A percentile compares a stretch with the other conserved stretches of the same genome.
Evolutionary conservation across 306 rosid genomes (phyloP).

Genomic region (Lathyrus oleraceus): DNA sequence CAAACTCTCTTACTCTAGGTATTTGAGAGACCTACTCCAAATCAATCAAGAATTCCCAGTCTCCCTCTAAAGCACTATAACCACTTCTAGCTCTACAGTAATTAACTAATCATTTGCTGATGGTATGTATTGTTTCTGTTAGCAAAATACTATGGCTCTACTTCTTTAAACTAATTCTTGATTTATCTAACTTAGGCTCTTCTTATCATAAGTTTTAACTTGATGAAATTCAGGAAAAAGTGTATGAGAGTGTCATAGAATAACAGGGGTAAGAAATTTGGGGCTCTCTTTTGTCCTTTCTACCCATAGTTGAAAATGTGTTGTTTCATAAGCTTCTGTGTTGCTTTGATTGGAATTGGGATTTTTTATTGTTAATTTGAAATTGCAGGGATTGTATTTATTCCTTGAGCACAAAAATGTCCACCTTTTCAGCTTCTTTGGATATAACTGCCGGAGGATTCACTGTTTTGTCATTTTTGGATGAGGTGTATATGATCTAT

Average conservation of each 20-base stretch:
- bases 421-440: conserved; percentile 59
- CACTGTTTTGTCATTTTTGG: conserved; percentile 65
- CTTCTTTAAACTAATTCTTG: not conserved
- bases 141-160: not conserved
- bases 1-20: not conserved
- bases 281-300: conserved; percentile 21
- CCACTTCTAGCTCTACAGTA: not conserved
- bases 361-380: conserved; percentile 34
- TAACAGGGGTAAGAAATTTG: not conserved
- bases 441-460: conserved; percentile 59
- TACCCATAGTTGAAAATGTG: conserved; percentile 6
- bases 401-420: conserved; percentile 61
- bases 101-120: conserved; percentile 10
- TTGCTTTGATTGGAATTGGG: conserved; percentile 45
- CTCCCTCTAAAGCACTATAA: conserved; percentile 10
- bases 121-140: conserved; percentile 1
- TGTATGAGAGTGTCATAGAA: conserved; percentile 5
- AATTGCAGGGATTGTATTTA: conserved; percentile 66
- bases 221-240: conserved; percentile 18
- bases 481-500: conserved; percentile 66
- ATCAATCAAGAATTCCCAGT: not conserved
- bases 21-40: not conserved
- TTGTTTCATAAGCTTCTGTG: conserved; percentile 31
- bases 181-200: conserved; percentile 2
- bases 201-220: conserved; percentile 5